Evolutionary conservation across 2,329 filamentous ascomycete species (phyloP).

Genomic region (Neofusicoccum cordaticola): DNA sequence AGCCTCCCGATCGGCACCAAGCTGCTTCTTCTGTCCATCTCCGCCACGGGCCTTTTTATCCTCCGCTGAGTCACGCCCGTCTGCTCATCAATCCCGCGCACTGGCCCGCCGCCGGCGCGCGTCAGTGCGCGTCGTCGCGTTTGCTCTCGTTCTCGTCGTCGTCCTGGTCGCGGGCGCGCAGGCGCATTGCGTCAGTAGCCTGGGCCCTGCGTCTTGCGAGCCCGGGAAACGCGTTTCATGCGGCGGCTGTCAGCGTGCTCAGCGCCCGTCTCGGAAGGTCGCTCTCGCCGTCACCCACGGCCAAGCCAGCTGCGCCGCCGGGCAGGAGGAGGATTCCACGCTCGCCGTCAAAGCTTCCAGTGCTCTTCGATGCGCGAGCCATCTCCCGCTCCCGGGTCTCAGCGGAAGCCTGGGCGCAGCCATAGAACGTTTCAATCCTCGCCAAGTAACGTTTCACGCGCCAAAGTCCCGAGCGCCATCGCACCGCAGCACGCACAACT

Average conservation of each 20-base stretch:
- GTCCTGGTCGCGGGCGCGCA: not conserved
- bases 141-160: not conserved
- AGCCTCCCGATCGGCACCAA: not conserved
- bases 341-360: not conserved
- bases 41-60: not conserved
- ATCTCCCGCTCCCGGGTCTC: not conserved
- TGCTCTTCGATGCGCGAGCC: not conserved
- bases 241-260: not conserved
- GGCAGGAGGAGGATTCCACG: not conserved
- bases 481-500: not conserved
- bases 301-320: not conserved
- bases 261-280: not conserved
- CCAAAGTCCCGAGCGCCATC: not conserved
- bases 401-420: not conserved
- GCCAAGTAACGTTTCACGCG: slow-evolving; percentile 8
- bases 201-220: not conserved
- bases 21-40: not conserved
- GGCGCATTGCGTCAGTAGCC: not conserved
- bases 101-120: not conserved
- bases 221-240: not conserved
- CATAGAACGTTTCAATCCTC: not conserved
- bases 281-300: not conserved
- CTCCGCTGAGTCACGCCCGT: not conserved
- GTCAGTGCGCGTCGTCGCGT: not conserved
- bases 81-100: not conserved